phyloP scores from a whole-genome alignment of 768 basidiomycete genomes.

The Auricularia heimuer region DNA sequence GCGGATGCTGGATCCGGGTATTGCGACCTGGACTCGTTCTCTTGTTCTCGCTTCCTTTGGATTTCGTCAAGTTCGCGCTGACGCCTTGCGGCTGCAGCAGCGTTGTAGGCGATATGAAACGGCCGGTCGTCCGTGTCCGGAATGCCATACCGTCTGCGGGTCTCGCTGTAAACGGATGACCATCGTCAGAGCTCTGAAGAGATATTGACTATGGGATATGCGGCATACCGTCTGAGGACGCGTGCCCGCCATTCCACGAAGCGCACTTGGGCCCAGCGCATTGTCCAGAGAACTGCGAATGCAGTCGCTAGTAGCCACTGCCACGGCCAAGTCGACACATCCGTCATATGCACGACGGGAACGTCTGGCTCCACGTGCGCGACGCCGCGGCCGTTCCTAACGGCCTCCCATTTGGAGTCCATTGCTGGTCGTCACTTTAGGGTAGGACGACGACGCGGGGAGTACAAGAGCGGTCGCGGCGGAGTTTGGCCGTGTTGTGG shows the following conservation, averaged over 20 bases:
- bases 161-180: constrained; percentile 6
- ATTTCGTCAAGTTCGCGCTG: constrained; percentile 38
- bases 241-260: constrained; percentile 7
- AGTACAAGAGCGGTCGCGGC: background rate
- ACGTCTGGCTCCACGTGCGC: background rate
- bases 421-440: no score
- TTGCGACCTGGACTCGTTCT: constrained; percentile 7
- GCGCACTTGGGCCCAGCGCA: background rate
- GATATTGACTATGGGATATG: background rate
- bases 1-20: constrained; percentile 18
- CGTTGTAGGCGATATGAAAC: constrained; percentile 82
- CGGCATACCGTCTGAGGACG: constrained; percentile 5
- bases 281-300: background rate
- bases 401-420: background rate
- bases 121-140: constrained; percentile 75
- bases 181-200: background rate
- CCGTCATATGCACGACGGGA: background rate
- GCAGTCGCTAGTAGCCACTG: background rate
- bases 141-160: constrained; percentile 66
- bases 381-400: background rate
- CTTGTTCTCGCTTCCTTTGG: constrained; percentile 6
- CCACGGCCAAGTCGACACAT: background rate
- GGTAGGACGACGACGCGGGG: background rate
- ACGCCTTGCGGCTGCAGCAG: constrained; percentile 46
- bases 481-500: background rate